Evolutionary conservation across 257 asterid genomes (phyloP).

Genomic region (Oldenlandia corymbosa): DNA sequence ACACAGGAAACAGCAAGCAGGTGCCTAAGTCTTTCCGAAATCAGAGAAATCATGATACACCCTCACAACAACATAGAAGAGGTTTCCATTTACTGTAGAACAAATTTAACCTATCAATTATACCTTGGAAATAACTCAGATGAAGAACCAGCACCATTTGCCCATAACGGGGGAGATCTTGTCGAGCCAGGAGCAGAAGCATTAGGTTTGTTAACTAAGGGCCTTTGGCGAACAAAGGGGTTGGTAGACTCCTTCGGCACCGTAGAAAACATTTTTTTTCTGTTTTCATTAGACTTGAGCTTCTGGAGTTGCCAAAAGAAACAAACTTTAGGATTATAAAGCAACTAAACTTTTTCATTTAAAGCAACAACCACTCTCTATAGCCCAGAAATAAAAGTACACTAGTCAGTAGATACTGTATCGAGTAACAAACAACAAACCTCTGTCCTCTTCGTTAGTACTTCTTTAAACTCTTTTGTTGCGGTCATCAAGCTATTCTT

Average conservation of each 20-base stretch:
- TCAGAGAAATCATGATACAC: background rate
- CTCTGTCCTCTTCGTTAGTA: slow-evolving; percentile 93
- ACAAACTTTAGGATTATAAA: slow-evolving; percentile 11
- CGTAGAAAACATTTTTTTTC: slow-evolving; percentile 68
- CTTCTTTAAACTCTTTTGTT: slow-evolving; percentile 93
- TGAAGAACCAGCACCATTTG: slow-evolving; percentile 44
- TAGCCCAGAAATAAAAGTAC: slow-evolving; percentile 7
- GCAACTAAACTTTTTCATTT: slow-evolving; percentile 4
- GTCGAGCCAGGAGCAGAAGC: slow-evolving; percentile 29
- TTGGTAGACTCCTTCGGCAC: slow-evolving; percentile 62
- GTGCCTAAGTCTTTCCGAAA: background rate
- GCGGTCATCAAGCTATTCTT: slow-evolving; percentile 85
- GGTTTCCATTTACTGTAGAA: too few relatives aligned
- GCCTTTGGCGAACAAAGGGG: slow-evolving; percentile 91
- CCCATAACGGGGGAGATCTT: slow-evolving; percentile 81
- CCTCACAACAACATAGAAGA: background rate
- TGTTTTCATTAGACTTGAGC: slow-evolving; percentile 75
- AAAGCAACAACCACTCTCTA: background rate
- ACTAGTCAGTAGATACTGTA: slow-evolving; percentile 8
- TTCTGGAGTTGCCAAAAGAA: slow-evolving; percentile 43
- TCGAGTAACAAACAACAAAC: slow-evolving; percentile 27
- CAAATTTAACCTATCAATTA: too few relatives aligned
- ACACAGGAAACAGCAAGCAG: slow-evolving; percentile 4
- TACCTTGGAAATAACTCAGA: slow-evolving; percentile 58
- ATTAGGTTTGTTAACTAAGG: slow-evolving; percentile 58